Evolutionary conservation across 2,329 filamentous ascomycete species (phyloP).

Genomic region (Sporothrix phasma): DNA sequence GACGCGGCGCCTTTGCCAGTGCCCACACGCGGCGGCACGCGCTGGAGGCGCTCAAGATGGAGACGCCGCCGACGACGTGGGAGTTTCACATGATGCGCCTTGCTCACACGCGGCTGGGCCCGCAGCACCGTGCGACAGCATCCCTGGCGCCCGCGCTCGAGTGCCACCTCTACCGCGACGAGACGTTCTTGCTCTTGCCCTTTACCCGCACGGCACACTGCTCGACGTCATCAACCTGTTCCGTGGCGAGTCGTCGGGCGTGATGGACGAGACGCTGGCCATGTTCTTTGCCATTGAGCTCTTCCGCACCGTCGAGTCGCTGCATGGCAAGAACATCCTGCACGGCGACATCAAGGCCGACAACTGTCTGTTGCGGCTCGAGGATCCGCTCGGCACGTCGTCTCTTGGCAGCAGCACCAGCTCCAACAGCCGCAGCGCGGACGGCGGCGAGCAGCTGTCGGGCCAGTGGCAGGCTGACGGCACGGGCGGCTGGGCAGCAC

Average conservation of each 20-base stretch:
- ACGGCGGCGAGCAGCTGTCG: constrained; percentile 33
- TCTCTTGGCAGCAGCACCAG: constrained; percentile 23
- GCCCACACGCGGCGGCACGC: constrained; percentile 40
- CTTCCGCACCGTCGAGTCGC: constrained; percentile 75
- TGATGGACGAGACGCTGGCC: constrained; percentile 81
- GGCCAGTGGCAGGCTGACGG: constrained; percentile 65
- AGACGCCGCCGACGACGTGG: constrained; percentile 80
- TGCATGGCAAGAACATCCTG: constrained; percentile 69
- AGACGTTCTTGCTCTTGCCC: constrained; percentile 81
- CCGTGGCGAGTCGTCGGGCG: constrained; percentile 57
- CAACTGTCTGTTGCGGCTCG: constrained; percentile 84
- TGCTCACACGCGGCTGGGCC: constrained; percentile 64
- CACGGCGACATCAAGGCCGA: constrained; percentile 95
- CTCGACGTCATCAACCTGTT: constrained; percentile 91
- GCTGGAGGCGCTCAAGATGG: constrained; percentile 89
- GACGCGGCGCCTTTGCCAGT: constrained; percentile 50
- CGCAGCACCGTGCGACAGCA: constrained; percentile 58
- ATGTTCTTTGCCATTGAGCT: constrained; percentile 96
- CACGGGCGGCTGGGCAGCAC: constrained; percentile 63
- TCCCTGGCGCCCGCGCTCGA: constrained; percentile 79
- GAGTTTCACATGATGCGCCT: constrained; percentile 94
- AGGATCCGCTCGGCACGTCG: constrained; percentile 40
- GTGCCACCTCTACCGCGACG: constrained; percentile 82
- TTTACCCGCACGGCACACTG: constrained; percentile 84
- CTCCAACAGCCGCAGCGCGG: constrained; percentile 18